phyloP scores from a whole-genome alignment of 148 eudicot species.

The Nepenthes mirabilis region DNA sequence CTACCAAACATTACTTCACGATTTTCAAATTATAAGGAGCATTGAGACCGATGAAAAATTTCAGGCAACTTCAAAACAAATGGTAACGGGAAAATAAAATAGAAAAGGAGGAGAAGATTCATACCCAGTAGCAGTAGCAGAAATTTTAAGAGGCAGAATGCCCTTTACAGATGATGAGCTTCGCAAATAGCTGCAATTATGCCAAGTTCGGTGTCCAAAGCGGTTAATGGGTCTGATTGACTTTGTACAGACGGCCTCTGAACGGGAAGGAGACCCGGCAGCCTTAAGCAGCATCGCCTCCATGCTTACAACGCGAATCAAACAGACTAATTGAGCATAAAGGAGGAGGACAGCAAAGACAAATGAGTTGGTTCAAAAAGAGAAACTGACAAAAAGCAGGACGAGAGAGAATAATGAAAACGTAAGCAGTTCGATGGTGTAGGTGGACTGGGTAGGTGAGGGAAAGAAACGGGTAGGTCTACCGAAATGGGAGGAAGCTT shows the following conservation, averaged over 20 bases:
- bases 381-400: too few relatives aligned
- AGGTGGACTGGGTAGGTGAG: too few relatives aligned
- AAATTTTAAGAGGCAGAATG: slow-evolving; percentile 20
- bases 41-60: not conserved
- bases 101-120: not conserved
- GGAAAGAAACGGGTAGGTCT: too few relatives aligned
- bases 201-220: slow-evolving; percentile 1
- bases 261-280: slow-evolving; percentile 1
- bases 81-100: not conserved
- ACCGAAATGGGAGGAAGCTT: too few relatives aligned
- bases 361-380: too few relatives aligned
- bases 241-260: not conserved
- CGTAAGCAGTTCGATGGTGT: too few relatives aligned
- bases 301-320: slow-evolving; percentile 9
- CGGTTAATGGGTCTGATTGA: too few relatives aligned
- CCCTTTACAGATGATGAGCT: slow-evolving; percentile 10
- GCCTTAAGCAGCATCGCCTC: slow-evolving; percentile 17
- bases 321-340: too few relatives aligned
- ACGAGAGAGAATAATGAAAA: too few relatives aligned
- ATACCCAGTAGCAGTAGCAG: slow-evolving; percentile 26
- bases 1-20: too few relatives aligned
- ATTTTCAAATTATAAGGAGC: too few relatives aligned
- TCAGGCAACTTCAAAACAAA: not conserved
- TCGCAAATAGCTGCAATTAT: slow-evolving; percentile 5
- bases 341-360: too few relatives aligned